Evolutionary conservation across 2,329 filamentous ascomycete genomes (phyloP), one percentile per base, ranked within the genome.

Genomic region (Botrytis aclada): DNA sequence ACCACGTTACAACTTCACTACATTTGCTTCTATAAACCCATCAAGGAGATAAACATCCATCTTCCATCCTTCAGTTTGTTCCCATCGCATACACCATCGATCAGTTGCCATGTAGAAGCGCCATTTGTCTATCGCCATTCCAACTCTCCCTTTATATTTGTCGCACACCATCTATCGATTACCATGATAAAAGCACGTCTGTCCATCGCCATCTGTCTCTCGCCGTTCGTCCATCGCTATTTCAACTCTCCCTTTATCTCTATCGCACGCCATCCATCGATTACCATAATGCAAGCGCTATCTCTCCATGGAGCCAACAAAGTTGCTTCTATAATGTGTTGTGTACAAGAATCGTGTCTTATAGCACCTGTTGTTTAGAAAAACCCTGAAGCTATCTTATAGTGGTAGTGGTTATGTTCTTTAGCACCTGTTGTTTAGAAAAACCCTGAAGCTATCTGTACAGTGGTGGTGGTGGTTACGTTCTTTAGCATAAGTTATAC

Each of bases 401-500:
- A 10, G 43, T 22, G 43, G 20, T 45, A 8, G 43, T 45, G 43
- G 43, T 56, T 56, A 29, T 0, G n/a, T 56, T 25, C 51, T 29
- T n/a, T 29, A 56, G 51, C n/a, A 29, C 6, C 1, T 56, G n/a
- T 56, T 56, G n/a, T 29, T 16, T 45, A 29, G 51, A 56, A 45
- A 39, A 45, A 12, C 41, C n/a, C 62, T 14, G 18, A 20, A n/a
- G 25, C 37, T n/a, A 32, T 43, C n/a, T 10, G n/a, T 14, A 45
- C 14, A 32, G 62, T 45, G 62, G 16, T 34, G 62, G 16, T 34
- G 37, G 41, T 45, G 39, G n/a, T 16, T 45, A 41, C 2, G 67
- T 61, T n/a, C 41, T 70, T 70, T 39, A 22, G 54, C 39, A 70
- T 45, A n/a, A n/a, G n/a, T n/a, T n/a, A 22, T 60, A 12, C 54